Evolutionary conservation across 2,329 filamentous ascomycete species (phyloP).

Genomic region (Microcyclosporella mali): DNA sequence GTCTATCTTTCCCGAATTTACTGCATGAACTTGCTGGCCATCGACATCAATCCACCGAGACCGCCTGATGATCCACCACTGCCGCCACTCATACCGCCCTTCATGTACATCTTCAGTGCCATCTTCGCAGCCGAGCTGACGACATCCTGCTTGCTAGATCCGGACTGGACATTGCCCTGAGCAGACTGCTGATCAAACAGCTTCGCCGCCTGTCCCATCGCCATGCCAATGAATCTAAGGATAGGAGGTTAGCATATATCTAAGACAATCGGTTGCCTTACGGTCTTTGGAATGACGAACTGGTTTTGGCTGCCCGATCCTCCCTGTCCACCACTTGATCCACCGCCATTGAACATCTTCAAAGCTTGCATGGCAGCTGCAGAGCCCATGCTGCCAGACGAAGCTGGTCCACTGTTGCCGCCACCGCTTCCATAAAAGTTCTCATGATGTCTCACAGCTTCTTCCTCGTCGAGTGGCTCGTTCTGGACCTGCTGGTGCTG

Average conservation of each 20-base stretch:
- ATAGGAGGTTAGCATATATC: neutral
- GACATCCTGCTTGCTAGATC: slow-evolving; percentile 71
- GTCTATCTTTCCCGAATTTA: neutral
- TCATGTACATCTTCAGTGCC: slow-evolving; percentile 87
- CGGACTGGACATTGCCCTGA: slow-evolving; percentile 46
- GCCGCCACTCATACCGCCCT: slow-evolving; percentile 56
- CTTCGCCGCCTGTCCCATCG: slow-evolving; percentile 66
- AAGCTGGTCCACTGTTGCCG: slow-evolving; percentile 42
- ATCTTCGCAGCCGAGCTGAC: slow-evolving; percentile 75
- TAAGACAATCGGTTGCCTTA: neutral
- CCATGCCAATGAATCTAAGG: slow-evolving; percentile 57
- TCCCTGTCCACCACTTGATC: slow-evolving; percentile 28
- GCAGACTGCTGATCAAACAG: slow-evolving; percentile 57
- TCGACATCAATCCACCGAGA: slow-evolving; percentile 45
- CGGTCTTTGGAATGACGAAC: no score
- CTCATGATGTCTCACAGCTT: slow-evolving; percentile 69
- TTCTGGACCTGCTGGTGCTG: slow-evolving; percentile 46
- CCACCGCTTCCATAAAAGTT: slow-evolving; percentile 59
- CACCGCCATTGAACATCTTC: slow-evolving; percentile 59
- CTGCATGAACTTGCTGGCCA: slow-evolving; percentile 57
- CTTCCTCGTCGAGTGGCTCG: slow-evolving; percentile 54
- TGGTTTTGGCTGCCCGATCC: slow-evolving; percentile 57
- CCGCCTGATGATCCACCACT: slow-evolving; percentile 38
- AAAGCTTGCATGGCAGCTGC: slow-evolving; percentile 76
- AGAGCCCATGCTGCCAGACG: slow-evolving; percentile 49